Evolutionary conservation across 1,284 basidiomycete species (phyloP).

Genomic region (Austroboletus novae-zelandiae): DNA sequence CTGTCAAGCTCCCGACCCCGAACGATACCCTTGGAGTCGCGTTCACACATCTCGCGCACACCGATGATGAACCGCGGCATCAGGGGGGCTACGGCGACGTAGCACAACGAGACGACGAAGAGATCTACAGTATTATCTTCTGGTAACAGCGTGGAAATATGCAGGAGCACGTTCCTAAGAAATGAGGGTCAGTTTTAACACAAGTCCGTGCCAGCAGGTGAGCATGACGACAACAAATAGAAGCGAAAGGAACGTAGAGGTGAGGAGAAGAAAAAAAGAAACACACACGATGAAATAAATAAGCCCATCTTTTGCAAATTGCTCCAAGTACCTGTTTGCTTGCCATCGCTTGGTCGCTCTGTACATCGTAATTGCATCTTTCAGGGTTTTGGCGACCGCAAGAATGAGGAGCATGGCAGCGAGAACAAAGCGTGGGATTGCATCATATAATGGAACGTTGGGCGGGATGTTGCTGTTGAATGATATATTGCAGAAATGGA

Average conservation of each 20-base stretch:
- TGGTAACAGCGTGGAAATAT: neutral
- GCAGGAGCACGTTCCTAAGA: neutral
- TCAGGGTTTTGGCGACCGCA: neutral
- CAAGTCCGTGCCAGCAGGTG: neutral
- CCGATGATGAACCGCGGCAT: neutral
- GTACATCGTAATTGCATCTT: neutral
- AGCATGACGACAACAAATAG: neutral
- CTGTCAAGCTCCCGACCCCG: neutral
- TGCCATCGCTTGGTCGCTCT: conserved; percentile 1
- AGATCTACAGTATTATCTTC: neutral
- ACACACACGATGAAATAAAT: conserved; percentile 9
- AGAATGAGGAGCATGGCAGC: neutral
- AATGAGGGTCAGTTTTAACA: neutral
- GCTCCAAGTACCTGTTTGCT: conserved; percentile 1
- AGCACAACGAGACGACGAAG: neutral
- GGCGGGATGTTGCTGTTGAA: neutral
- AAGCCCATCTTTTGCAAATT: conserved; percentile 1
- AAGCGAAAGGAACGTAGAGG: neutral
- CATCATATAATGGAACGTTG: neutral
- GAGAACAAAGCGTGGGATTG: conserved; percentile 1
- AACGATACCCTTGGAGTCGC: neutral
- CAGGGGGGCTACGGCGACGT: neutral
- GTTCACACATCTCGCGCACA: neutral
- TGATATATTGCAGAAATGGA: neutral
- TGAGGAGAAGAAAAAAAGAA: neutral